These are phyloP conservation scores for Hericium erinaceus DNA, from an alignment of 768 basidiomycete species.

Conservation along the genomic window DNA sequence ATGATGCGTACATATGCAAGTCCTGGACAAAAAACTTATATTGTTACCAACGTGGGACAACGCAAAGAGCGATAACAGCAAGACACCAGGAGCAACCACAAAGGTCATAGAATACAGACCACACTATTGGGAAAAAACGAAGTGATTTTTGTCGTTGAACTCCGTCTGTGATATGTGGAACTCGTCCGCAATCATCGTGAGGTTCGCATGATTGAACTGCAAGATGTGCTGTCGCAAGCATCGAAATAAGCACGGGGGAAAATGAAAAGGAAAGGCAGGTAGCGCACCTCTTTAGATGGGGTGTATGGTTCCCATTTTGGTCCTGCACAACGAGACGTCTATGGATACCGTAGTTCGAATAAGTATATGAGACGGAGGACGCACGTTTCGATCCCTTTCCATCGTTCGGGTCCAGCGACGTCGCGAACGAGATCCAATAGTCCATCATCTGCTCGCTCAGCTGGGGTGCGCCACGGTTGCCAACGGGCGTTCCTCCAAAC, in stretches of 20 bases:
- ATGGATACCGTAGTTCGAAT: background rate
- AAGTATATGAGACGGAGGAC: background rate
- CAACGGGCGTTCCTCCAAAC: constrained; percentile 3
- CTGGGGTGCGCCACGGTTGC: background rate
- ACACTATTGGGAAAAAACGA: no score
- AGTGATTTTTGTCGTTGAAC: background rate
- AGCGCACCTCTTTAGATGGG: background rate
- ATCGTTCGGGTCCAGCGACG: constrained; percentile 35
- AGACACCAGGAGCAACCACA: no score
- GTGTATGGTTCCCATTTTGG: background rate
- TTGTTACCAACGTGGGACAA: no score
- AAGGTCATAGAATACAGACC: no score
- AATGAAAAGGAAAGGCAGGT: background rate
- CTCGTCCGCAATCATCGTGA: background rate
- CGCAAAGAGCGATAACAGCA: no score
- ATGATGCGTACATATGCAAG: no score
- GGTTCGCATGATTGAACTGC: background rate
- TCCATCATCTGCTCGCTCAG: constrained; percentile 31
- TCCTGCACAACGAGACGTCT: background rate
- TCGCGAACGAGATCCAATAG: constrained; percentile 39
- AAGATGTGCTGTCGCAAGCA: background rate
- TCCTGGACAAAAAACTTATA: no score
- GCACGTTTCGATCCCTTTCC: constrained; percentile 27
- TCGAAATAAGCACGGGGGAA: background rate
- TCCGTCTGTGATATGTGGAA: background rate